A percentile compares a stretch with the other conserved stretches of the same genome.
These are phyloP conservation scores for Venturia asperata DNA, from an alignment of 2,329 filamentous ascomycete species.

Conservation along the genomic window DNA sequence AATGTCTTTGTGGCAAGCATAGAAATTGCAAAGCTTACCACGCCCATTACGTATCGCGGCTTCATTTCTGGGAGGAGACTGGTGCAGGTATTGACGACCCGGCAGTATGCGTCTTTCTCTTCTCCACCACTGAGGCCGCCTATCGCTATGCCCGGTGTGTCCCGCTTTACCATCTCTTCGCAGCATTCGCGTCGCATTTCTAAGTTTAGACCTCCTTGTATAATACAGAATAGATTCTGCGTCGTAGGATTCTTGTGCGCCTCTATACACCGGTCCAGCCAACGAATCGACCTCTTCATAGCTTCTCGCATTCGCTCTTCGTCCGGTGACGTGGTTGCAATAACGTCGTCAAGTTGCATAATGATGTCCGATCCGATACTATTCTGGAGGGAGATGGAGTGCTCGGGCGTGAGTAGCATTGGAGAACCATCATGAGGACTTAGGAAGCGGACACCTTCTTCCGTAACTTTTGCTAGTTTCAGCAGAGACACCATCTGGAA, in stretches of 20 bases:
- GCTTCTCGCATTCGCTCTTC: slow-evolving; percentile 81
- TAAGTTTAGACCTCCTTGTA: slow-evolving; percentile 88
- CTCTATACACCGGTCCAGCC: slow-evolving; percentile 90
- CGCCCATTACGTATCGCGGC: slow-evolving; percentile 98
- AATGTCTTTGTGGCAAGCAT: slow-evolving; percentile 16
- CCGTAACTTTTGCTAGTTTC: slow-evolving; percentile 86
- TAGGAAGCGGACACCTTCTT: slow-evolving; percentile 92
- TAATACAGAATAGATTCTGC: slow-evolving; percentile 97
- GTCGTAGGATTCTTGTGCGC: slow-evolving; percentile 75
- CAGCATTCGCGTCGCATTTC: slow-evolving; percentile 81
- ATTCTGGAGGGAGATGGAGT: slow-evolving; percentile 93
- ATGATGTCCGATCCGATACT: slow-evolving; percentile 98
- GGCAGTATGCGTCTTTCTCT: slow-evolving; percentile 86
- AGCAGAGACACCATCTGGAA: slow-evolving; percentile 99
- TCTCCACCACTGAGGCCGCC: slow-evolving; percentile 92
- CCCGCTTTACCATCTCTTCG: slow-evolving; percentile 74
- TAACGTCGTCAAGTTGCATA: slow-evolving; percentile 98
- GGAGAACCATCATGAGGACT: slow-evolving; percentile 90
- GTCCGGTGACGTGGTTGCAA: slow-evolving; percentile 92
- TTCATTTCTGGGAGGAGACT: slow-evolving; percentile 78
- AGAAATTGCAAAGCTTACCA: slow-evolving; percentile 43
- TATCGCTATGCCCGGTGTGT: slow-evolving; percentile 95
- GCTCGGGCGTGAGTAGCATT: slow-evolving; percentile 95
- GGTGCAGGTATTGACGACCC: slow-evolving; percentile 82
- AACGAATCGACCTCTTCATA: slow-evolving; percentile 88